Evolutionary conservation across 2,329 filamentous ascomycete genomes (phyloP), one percentile per base, ranked within the genome.

Genomic region (Fusarium robinianum): DNA sequence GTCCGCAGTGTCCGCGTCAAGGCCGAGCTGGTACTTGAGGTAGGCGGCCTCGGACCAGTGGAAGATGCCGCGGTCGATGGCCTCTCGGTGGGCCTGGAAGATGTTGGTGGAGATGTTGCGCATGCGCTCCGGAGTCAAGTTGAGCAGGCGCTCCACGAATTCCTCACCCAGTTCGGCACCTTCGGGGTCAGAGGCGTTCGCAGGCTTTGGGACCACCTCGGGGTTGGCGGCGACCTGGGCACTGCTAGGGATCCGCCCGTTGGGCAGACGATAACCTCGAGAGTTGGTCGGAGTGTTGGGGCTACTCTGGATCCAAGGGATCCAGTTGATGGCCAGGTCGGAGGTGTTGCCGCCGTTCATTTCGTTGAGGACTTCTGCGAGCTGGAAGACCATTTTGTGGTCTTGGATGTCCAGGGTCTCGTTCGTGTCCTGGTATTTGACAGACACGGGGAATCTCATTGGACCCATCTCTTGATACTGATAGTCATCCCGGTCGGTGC

Each of bases 381-480:
- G 72, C 61, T 84, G 80, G 63, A 84, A 85, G 0, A 86, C 80
- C 63, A 87, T 74, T 53, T 80, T 74, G 56, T 85, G 81, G 55
- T 87, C 83, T 15, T 76, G 74, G 51, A 86, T 81, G 48, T 81
- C 75, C 57, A 72, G 70, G 0, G 77, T 83, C 57, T 40, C 36
- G 17, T 83, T 81, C 11, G 72, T 74, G 24, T 71, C 70, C 5
- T 74, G 70, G 21, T 74, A 72, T 5, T 73, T 62, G 52, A 80
- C 73, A 5, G 71, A 74, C 11, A 77, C 69, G 0, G 83, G 83
- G 55, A 86, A 82, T 3, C 82, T 70, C 81, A 86, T 85, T 0
- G 81, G 80, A 0, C 83, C 83, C 77, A 75, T 75, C 59, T 85
- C 83, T 56, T 85, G 81, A 57, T 86, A 85, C 71, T 72, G 17